Base-by-base conservation (phyloP, 768 basidiomycete species). In the Trametes cinnabarina region DNA sequence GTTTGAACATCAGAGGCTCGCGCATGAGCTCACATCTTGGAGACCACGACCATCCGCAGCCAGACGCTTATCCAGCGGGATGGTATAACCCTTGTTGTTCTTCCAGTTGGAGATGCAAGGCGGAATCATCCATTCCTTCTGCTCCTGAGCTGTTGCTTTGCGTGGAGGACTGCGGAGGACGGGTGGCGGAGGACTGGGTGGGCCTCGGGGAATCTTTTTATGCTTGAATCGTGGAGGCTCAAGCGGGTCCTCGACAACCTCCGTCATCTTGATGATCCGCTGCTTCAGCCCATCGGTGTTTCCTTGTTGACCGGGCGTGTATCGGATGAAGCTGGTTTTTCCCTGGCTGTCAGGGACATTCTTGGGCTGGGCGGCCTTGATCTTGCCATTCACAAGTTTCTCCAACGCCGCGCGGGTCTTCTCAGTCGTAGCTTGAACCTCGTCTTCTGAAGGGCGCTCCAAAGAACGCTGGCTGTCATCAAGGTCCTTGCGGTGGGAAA, bases 91-190 rank as follows among this genome's bases (percentile, higher is more conserved):
- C 76, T 98, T 99, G 85, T 98, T 98, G 79, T 99, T 99, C 79
- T 99, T 99, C 97, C 97, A 99, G 75, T 99, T 99, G 25, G 93
- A 96, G 59, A 99, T 98, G 72, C 96, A 98, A 17, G 97, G 97
- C 17, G 97, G 97, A 56, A 99, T 98, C 94, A 98, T 97, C 97
- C 97, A 98, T 68, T 98, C 97, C 76, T 98, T 99, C 76, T 98
- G 96, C 70, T 99, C 97, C 54, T 93, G 91, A 8, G 92, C 90
- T 0, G 96, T 96, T 3, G 94, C 95, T 68, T 97, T 95, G 53
- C 97, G 81, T 6, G 97, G 97, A 11, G 97, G 97, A 77, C 90
- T 94, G 37, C 95, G 86, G 35, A 99, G 76, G 2, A 98, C 92
- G 17, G 97, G 97, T 2, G 95, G 94, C 2, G 97, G 97, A 0